Percentiles rank a stretch among this genome's conserved stretches.
Conservation (phyloP, 345 rosid species). For the Citrus inodora region DNA sequence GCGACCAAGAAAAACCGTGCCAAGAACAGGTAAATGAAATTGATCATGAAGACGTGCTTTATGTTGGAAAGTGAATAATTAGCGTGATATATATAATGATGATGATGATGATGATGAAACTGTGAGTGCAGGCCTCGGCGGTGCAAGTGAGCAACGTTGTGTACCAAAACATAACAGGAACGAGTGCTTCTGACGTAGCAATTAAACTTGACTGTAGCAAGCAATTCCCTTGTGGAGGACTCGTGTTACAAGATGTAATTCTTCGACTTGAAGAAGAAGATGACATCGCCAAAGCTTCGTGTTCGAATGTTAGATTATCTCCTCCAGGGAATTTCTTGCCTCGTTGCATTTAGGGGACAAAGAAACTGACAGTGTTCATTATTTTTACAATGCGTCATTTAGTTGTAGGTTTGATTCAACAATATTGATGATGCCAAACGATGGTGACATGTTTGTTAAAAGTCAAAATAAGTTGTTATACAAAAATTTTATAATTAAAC, state of each 20-base stretch:
- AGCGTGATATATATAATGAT: no score
- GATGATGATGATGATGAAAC: background rate
- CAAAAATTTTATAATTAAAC: no score
- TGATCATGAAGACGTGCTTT: background rate
- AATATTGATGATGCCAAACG: no score
- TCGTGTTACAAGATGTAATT: conserved; percentile 47
- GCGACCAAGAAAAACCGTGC: conserved; percentile 57
- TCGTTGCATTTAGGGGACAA: conserved; percentile 32
- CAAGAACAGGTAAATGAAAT: conserved; percentile 45
- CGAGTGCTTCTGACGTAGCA: conserved; percentile 63
- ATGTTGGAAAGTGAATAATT: no score
- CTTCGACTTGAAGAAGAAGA: conserved; percentile 21
- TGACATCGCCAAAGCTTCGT: conserved; percentile 49
- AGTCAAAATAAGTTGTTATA: no score
- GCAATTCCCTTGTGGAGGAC: conserved; percentile 51
- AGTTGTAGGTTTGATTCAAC: no score
- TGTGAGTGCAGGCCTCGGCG: conserved; percentile 46
- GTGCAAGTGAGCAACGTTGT: conserved; percentile 69
- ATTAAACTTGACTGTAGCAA: conserved; percentile 62
- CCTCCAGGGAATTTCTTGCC: conserved; percentile 45
- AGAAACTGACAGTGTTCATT: background rate
- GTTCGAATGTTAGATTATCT: conserved; percentile 43
- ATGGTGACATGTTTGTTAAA: no score
- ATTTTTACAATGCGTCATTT: no score
- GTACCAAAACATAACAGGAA: conserved; percentile 71